Conservation (phyloP, 2,329 filamentous ascomycete species). For the Trichoderma hamatum region DNA sequence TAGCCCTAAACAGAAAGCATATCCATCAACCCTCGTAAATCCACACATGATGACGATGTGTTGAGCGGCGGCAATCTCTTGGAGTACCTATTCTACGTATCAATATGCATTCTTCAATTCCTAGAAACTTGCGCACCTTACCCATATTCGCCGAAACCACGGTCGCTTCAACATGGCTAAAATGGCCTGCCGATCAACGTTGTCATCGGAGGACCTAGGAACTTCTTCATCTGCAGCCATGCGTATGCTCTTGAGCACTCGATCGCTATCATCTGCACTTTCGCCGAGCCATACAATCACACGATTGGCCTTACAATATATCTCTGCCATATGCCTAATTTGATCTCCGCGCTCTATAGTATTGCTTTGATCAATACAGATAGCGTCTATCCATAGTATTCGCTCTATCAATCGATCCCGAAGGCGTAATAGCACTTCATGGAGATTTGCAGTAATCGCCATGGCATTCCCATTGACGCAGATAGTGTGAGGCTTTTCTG, state of each 20-base stretch:
- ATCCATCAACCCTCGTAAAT: constrained; percentile 21
- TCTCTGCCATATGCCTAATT: constrained; percentile 21
- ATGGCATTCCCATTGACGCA: background rate
- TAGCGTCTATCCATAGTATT: constrained; percentile 24
- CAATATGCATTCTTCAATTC: background rate
- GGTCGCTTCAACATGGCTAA: background rate
- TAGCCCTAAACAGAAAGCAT: constrained; percentile 24
- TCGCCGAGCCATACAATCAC: constrained; percentile 25
- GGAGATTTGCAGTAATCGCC: constrained; percentile 18
- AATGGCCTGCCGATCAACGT: background rate
- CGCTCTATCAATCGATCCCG: constrained; percentile 5
- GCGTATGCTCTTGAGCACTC: constrained; percentile 9
- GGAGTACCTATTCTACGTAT: constrained; percentile 9
- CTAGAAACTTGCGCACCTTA: background rate
- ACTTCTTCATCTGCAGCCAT: background rate
- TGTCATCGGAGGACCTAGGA: too few relatives aligned
- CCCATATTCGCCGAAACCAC: constrained; percentile 23
- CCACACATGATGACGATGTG: constrained; percentile 25
- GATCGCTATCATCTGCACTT: background rate
- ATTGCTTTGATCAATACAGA: constrained; percentile 24
- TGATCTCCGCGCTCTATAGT: constrained; percentile 16
- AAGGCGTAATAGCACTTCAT: constrained; percentile 9
- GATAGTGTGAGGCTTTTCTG: background rate
- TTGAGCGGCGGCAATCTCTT: constrained; percentile 28
- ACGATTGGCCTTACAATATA: constrained; percentile 23